phyloP scores from a whole-genome alignment of 768 basidiomycete species.

The Xerocomellus chrysenteron region DNA sequence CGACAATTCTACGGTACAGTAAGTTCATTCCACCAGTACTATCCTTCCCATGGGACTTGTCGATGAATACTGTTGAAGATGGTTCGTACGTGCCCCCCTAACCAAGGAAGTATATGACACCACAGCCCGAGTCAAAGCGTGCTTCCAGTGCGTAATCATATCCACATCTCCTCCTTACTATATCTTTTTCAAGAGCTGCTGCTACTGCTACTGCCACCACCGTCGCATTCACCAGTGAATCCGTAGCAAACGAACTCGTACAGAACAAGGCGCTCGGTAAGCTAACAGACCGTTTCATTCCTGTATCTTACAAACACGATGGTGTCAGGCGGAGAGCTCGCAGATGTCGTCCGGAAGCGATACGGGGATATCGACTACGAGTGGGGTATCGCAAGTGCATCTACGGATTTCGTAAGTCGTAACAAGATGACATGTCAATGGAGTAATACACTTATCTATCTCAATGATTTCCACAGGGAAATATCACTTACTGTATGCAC shows the following conservation, averaged over 20 bases:
- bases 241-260: constrained; percentile 52
- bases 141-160: constrained; percentile 58
- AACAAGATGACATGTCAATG: background rate
- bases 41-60: background rate
- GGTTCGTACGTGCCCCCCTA: constrained; percentile 71
- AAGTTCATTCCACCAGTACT: constrained; percentile 21
- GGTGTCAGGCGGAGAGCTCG: constrained; percentile 59
- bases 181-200: constrained; percentile 50
- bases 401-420: constrained; percentile 75
- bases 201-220: constrained; percentile 66
- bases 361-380: constrained; percentile 64
- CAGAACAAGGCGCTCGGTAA: constrained; percentile 67
- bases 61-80: constrained; percentile 38
- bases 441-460: background rate
- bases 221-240: constrained; percentile 39
- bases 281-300: background rate
- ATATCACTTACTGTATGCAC: constrained; percentile 67
- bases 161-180: background rate
- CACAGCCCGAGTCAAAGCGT: constrained; percentile 60
- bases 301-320: background rate
- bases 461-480: constrained; percentile 30
- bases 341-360: constrained; percentile 55
- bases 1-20: constrained; percentile 74
- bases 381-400: constrained; percentile 68
- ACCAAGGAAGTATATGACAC: constrained; percentile 58